Base-by-base conservation (phyloP, 2,329 filamentous ascomycete species). In the Trichoderma sp. region DNA sequence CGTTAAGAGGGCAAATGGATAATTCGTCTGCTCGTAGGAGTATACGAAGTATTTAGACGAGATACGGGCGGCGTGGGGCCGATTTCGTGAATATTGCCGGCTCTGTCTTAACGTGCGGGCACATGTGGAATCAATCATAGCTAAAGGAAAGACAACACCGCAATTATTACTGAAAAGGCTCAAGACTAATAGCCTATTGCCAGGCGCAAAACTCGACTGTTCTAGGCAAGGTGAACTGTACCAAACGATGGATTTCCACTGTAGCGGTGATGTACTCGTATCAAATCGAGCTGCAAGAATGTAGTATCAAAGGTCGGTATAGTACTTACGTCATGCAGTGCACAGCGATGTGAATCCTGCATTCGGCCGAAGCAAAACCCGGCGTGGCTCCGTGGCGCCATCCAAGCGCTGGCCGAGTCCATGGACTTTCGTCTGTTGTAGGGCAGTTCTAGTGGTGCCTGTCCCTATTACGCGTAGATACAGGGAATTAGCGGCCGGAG, bases 401-500 rank as follows among this genome's bases (percentile, higher is more conserved):
- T 36, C 36, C 51, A 57, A 32, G 32, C 47, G 34, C 15, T 26
- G 15, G n/a, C 51, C 32, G 34, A 60, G 26, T 70, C 67, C 67
- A 62, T 51, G 67, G 67, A 70, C 67, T 62, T 70, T 53, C 18
- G 32, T 34, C 60, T 36, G 60, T 12, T 39, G 60, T 43, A 63
- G 36, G 28, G 64, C 64, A 67, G n/a, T 14, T 53, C 6, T n/a
- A 28, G 30, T 9, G 57, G 47, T 53, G 47, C 47, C 47, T 53
- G 47, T 60, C 3, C 56, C 56, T 58, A 28, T 21, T 34, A 60
- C n/a, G 57, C 57, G 57, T 60, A 34, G n/a, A 34, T 34, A 32
- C 64, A 67, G 47, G 64, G 47, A 57, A 51, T 26, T 67, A 36
- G 47, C 51, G 64, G 56, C 24, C 66, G 57, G 66, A 69, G 66